Percentiles rank a stretch among this genome's conserved stretches.
Conservation (phyloP, 2,329 filamentous ascomycete genomes). For the Arthrobotrys entomopaga region DNA sequence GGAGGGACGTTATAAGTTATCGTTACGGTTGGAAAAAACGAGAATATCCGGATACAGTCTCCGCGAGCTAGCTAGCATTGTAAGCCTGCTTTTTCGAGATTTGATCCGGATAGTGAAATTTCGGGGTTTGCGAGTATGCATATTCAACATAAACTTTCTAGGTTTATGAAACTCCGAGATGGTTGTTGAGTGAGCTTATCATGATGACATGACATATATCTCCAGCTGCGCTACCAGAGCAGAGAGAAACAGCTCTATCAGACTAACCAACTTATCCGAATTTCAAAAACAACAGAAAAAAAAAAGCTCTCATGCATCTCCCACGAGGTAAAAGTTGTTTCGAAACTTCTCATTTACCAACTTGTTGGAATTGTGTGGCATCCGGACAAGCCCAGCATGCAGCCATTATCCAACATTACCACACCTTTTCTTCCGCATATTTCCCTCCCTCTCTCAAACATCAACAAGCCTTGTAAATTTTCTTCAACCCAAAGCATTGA, state of each 20-base stretch:
- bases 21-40: neutral
- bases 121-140: constrained; percentile 1
- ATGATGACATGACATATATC: too few relatives aligned
- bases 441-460: constrained; percentile 4
- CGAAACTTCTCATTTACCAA: constrained; percentile 23
- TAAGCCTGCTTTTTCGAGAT: too few relatives aligned
- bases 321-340: constrained; percentile 2
- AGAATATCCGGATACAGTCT: too few relatives aligned
- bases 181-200: neutral
- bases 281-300: constrained; percentile 9
- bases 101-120: too few relatives aligned
- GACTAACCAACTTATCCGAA: constrained; percentile 33
- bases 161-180: constrained; percentile 1
- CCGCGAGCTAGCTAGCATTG: too few relatives aligned
- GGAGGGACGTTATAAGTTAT: neutral
- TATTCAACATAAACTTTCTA: constrained; percentile 4
- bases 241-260: constrained; percentile 8
- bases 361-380: constrained; percentile 26
- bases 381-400: constrained; percentile 10
- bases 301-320: constrained; percentile 24
- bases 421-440: constrained; percentile 8
- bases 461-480: constrained; percentile 48
- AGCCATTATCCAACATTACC: neutral
- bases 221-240: constrained; percentile 20
- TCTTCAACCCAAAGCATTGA: constrained; percentile 46